Conservation (phyloP, 169 alveolate genomes). For the Cryptosporidium andersoni region DNA sequence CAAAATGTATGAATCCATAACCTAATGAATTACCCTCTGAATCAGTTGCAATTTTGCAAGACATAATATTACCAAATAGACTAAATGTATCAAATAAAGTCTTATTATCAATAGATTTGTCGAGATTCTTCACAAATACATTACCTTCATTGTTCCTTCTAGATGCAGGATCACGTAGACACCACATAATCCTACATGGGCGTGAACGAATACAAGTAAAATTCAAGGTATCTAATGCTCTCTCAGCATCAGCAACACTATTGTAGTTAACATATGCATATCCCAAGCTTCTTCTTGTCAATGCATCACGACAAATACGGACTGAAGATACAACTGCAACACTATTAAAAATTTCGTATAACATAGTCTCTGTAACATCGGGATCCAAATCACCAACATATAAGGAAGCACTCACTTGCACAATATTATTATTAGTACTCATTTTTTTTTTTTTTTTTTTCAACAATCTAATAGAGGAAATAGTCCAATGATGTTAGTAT, state of each 20-base stretch:
- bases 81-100: slow-evolving; percentile 92
- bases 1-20: slow-evolving; percentile 96
- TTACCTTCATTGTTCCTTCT: slow-evolving; percentile 92
- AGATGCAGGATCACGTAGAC: slow-evolving; percentile 91
- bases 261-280: slow-evolving; percentile 93
- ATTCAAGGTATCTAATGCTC: slow-evolving; percentile 91
- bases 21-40: slow-evolving; percentile 88
- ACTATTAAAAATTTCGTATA: slow-evolving; percentile 90
- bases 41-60: slow-evolving; percentile 94
- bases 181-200: slow-evolving; percentile 93
- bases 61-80: slow-evolving; percentile 91
- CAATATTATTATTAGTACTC: slow-evolving; percentile 54
- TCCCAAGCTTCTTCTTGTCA: slow-evolving; percentile 88
- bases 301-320: slow-evolving; percentile 91
- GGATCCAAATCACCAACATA: slow-evolving; percentile 92
- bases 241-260: slow-evolving; percentile 88
- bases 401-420: slow-evolving; percentile 84
- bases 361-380: slow-evolving; percentile 93
- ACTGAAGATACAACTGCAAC: slow-evolving; percentile 93
- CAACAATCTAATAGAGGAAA: not conserved
- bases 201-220: slow-evolving; percentile 90
- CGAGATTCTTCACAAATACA: slow-evolving; percentile 93
- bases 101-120: slow-evolving; percentile 90
- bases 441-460: slow-evolving; percentile 20
- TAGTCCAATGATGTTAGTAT: not conserved